A percentile compares a stretch with the other conserved stretches of the same genome.
Evolutionary conservation across 805 yeast genomes (phyloP).

Genomic region (Candida fluviatilis): DNA sequence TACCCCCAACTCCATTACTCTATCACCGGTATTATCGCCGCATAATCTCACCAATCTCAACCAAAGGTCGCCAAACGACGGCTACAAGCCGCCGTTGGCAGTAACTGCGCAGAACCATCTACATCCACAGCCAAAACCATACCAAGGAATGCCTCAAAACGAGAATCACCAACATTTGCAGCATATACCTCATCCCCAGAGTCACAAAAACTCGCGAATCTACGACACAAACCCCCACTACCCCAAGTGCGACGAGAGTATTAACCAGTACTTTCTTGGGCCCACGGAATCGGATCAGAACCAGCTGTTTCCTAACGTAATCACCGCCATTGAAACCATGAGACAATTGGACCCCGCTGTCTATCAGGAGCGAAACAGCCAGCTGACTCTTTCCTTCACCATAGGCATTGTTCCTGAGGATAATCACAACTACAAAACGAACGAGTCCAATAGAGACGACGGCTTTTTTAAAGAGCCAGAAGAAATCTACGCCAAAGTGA

Average conservation of each 20-base stretch:
- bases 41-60: conserved; percentile 12
- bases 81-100: neutral
- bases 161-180: neutral
- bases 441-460: conserved; percentile 12
- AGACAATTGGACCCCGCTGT: conserved; percentile 37
- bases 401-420: conserved; percentile 43
- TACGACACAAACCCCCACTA: conserved; percentile 16
- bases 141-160: neutral
- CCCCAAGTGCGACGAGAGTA: conserved; percentile 52
- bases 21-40: conserved; percentile 37
- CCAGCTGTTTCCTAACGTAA: conserved; percentile 58
- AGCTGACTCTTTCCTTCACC: conserved; percentile 44
- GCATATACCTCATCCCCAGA: neutral
- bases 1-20: conserved; percentile 31
- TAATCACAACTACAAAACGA: conserved; percentile 17
- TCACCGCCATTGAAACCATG: conserved; percentile 39
- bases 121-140: neutral
- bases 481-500: conserved; percentile 74
- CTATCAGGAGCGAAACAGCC: conserved; percentile 33
- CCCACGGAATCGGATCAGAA: conserved; percentile 37
- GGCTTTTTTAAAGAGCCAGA: conserved; percentile 53
- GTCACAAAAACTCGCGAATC: conserved; percentile 4
- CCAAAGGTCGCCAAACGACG: conserved; percentile 2
- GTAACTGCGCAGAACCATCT: neutral
- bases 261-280: conserved; percentile 69